phyloP scores from a whole-genome alignment of 768 basidiomycete genomes.

The Tephrocybe sp. region DNA sequence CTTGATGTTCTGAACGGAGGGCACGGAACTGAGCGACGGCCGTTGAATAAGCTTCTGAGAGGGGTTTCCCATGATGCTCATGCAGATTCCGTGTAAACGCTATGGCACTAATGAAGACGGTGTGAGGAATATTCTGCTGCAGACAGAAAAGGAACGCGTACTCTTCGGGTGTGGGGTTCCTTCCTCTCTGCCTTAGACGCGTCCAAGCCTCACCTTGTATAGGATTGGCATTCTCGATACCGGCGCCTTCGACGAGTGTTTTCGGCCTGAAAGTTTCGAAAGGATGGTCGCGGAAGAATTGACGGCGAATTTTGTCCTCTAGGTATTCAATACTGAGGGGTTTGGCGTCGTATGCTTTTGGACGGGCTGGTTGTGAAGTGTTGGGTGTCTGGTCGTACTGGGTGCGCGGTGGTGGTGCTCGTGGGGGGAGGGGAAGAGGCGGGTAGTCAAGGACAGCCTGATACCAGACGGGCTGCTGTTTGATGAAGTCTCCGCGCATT shows the following conservation, averaged over 20 bases:
- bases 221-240: constrained; percentile 55
- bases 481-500: constrained; percentile 62
- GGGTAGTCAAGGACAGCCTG: constrained; percentile 84
- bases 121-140: constrained; percentile 12
- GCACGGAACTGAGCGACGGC: constrained; percentile 87
- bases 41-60: constrained; percentile 78
- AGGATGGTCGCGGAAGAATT: constrained; percentile 95
- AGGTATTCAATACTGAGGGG: constrained; percentile 70
- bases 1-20: constrained; percentile 81
- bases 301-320: constrained; percentile 83
- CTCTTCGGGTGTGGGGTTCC: constrained; percentile 90
- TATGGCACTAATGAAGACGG: constrained; percentile 56
- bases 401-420: constrained; percentile 60
- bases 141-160: constrained; percentile 40
- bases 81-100: constrained; percentile 81
- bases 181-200: constrained; percentile 75
- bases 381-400: constrained; percentile 44
- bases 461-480: constrained; percentile 77
- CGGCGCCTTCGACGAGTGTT: constrained; percentile 70
- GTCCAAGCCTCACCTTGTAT: constrained; percentile 70
- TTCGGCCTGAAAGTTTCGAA: constrained; percentile 89
- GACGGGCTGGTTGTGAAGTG: constrained; percentile 26
- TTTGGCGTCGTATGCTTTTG: constrained; percentile 37
- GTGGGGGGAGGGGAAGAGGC: constrained; percentile 83
- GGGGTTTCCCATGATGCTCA: constrained; percentile 55